Conservation (phyloP, 2,329 filamentous ascomycete genomes). For the Neopestalotiopsis rosae region DNA sequence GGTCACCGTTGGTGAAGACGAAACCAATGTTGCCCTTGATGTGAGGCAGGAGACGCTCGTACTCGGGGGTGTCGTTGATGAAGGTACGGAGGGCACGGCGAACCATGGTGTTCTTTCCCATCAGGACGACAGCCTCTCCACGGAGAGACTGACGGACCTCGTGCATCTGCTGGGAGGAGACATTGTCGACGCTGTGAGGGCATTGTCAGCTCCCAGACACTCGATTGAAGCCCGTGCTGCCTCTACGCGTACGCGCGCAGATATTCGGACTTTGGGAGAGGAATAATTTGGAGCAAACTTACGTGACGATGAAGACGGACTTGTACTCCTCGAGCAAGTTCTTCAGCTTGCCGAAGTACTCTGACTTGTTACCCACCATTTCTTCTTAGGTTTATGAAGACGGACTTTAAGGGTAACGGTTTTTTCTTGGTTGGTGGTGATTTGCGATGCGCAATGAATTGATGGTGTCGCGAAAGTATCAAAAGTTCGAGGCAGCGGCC, state of each 20-base stretch:
- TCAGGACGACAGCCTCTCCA: constrained; percentile 91
- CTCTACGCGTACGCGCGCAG: neutral
- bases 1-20: constrained; percentile 98
- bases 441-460: constrained; percentile 4
- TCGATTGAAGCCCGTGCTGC: neutral
- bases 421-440: constrained; percentile 15
- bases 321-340: constrained; percentile 93
- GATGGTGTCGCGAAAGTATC: constrained; percentile 9
- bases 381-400: constrained; percentile 72
- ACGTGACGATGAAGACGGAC: constrained; percentile 93
- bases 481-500: constrained; percentile 9
- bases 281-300: constrained; percentile 23
- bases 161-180: constrained; percentile 99
- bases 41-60: constrained; percentile 94
- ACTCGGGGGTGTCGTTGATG: constrained; percentile 88
- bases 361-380: constrained; percentile 96
- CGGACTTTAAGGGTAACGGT: constrained; percentile 23
- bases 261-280: neutral
- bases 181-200: constrained; percentile 80
- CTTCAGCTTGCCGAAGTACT: constrained; percentile 99
- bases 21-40: constrained; percentile 99
- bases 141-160: constrained; percentile 95
- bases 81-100: constrained; percentile 98
- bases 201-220: neutral
- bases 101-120: constrained; percentile 99